These are phyloP conservation scores for Lagenaria siceraria DNA, from an alignment of 306 rosid genomes.

Conservation along the genomic window DNA sequence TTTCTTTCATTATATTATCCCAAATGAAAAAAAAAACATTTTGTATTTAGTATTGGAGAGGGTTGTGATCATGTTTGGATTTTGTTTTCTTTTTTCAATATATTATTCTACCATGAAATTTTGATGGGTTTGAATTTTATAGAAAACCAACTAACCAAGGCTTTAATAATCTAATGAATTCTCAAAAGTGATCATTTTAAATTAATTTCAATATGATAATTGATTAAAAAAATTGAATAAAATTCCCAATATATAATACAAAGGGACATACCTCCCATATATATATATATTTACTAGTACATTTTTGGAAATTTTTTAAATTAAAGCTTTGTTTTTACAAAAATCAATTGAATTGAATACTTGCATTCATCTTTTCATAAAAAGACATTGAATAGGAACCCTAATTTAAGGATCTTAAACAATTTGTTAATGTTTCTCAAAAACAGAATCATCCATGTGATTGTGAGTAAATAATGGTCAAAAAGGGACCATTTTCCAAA, in stretches of 20 bases:
- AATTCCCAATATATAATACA: background rate
- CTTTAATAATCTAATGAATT: background rate
- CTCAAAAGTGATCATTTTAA: background rate
- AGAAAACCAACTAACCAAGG: background rate
- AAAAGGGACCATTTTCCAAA: slow-evolving; percentile 2
- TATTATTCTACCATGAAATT: no score
- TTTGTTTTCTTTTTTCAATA: no score
- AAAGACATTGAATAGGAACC: background rate
- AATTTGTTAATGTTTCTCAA: slow-evolving; percentile 1
- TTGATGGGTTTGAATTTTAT: background rate
- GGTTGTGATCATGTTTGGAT: no score
- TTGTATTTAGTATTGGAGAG: no score
- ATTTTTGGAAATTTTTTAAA: background rate
- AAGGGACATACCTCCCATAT: background rate
- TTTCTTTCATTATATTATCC: no score
- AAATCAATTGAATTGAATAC: background rate
- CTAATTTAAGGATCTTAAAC: slow-evolving; percentile 1
- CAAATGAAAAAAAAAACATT: no score
- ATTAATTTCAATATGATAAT: background rate
- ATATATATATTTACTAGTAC: background rate
- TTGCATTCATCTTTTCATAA: background rate
- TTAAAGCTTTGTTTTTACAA: background rate
- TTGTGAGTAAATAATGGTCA: slow-evolving; percentile 4
- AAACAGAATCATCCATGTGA: slow-evolving; percentile 1
- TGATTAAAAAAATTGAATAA: background rate